These are phyloP conservation scores for Arthrinium puccinioides DNA, from an alignment of 2,329 filamentous ascomycete genomes.

Conservation along the genomic window DNA sequence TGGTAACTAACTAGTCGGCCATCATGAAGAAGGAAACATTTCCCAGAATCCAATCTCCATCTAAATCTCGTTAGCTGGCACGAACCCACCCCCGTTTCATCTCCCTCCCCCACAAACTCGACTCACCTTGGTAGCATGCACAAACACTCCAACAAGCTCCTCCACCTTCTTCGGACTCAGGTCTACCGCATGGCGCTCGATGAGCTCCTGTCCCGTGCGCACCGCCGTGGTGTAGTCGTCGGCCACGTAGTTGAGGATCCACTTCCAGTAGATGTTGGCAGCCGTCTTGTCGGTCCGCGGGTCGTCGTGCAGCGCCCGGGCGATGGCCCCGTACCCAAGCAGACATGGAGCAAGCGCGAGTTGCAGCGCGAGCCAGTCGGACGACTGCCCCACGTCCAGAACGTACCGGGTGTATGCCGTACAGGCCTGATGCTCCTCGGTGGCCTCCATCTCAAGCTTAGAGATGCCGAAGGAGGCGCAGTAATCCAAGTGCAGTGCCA, in stretches of 20 bases:
- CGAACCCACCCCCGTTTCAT: too few relatives aligned
- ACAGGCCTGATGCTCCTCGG: constrained; percentile 62
- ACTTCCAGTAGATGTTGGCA: constrained; percentile 75
- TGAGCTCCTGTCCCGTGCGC: constrained; percentile 57
- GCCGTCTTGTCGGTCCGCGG: constrained; percentile 49
- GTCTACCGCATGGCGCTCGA: constrained; percentile 67
- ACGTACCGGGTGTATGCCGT: constrained; percentile 76
- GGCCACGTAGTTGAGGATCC: constrained; percentile 84
- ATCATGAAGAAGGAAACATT: constrained; percentile 35
- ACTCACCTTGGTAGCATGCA: constrained; percentile 74
- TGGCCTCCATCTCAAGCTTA: constrained; percentile 61
- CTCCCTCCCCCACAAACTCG: not conserved
- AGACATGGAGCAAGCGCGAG: constrained; percentile 80
- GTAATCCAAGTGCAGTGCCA: constrained; percentile 73
- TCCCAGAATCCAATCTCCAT: constrained; percentile 51
- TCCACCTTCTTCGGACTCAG: constrained; percentile 73
- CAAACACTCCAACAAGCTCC: constrained; percentile 76
- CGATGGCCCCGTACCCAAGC: constrained; percentile 81
- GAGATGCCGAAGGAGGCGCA: constrained; percentile 76
- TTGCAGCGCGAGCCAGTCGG: constrained; percentile 84
- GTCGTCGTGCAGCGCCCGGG: constrained; percentile 59
- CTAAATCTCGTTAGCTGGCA: constrained; percentile 24
- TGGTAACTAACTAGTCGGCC: too few relatives aligned
- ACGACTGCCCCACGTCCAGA: constrained; percentile 78
- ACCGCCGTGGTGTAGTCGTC: constrained; percentile 74